Evolutionary conservation across 129 eudicot genomes (phyloP).

Genomic region (Gnaphalium uliginosum): DNA sequence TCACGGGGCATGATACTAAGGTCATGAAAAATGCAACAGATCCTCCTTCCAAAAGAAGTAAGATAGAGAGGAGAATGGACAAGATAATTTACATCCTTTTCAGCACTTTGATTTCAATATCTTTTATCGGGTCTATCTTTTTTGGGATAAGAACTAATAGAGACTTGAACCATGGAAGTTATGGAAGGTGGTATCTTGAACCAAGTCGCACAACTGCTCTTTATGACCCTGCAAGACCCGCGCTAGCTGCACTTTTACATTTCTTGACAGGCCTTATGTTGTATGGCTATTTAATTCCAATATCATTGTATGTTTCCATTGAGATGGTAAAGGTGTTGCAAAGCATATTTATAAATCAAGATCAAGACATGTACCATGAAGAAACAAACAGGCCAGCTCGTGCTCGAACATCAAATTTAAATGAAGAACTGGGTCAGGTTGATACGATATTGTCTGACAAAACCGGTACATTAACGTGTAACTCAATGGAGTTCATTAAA

Average conservation of each 20-base stretch:
- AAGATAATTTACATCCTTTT: constrained; percentile 79
- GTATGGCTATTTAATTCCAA: constrained; percentile 91
- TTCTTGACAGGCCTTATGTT: constrained; percentile 87
- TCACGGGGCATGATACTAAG: constrained; percentile 95
- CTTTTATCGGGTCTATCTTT: constrained; percentile 75
- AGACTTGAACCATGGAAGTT: constrained; percentile 47
- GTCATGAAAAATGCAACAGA: constrained; percentile 94
- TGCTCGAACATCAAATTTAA: constrained; percentile 94
- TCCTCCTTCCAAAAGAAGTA: constrained; percentile 97
- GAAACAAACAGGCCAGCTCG: constrained; percentile 83
- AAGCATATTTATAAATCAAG: constrained; percentile 83
- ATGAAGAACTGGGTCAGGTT: constrained; percentile 94
- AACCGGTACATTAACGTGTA: constrained; percentile 95
- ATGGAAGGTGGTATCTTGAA: constrained; percentile 88
- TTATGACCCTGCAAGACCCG: constrained; percentile 67
- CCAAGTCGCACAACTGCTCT: constrained; percentile 64
- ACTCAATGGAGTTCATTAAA: constrained; percentile 97
- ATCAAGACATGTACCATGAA: constrained; percentile 86
- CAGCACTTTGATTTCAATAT: constrained; percentile 56
- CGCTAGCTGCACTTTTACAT: constrained; percentile 77
- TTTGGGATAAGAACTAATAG: constrained; percentile 67
- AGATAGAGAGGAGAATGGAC: constrained; percentile 82
- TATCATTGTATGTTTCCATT: constrained; percentile 88
- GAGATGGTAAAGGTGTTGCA: constrained; percentile 95
- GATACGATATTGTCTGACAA: constrained; percentile 89